Conservation (phyloP, 495 filamentous ascomycete genomes). For the Podospora fimiseda region DNA sequence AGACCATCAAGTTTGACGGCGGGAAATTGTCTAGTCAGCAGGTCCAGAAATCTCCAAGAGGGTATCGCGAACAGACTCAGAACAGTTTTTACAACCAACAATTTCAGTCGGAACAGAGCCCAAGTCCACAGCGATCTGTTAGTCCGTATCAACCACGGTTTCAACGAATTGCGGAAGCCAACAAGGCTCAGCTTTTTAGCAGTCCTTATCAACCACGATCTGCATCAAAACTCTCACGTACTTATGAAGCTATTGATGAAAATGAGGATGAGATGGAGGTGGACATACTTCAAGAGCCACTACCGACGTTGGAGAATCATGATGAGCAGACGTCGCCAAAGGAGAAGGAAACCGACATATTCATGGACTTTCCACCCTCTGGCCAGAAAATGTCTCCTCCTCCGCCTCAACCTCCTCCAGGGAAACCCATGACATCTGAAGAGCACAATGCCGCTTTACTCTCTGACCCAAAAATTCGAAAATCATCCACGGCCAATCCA, state of each 20-base stretch:
- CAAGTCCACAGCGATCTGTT: not conserved
- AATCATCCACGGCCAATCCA: constrained; percentile 81
- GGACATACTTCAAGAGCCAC: constrained; percentile 10
- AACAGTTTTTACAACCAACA: constrained; percentile 75
- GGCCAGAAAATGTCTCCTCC: not conserved
- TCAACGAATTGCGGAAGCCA: not conserved
- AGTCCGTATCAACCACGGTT: not conserved
- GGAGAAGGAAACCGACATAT: not conserved
- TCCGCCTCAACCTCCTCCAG: not conserved
- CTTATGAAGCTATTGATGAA: constrained; percentile 10
- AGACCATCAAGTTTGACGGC: constrained; percentile 62
- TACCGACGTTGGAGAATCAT: not conserved
- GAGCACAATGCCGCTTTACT: constrained; percentile 83
- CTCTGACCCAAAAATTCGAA: constrained; percentile 71
- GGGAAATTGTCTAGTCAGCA: constrained; percentile 62
- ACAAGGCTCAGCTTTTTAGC: constrained; percentile 8
- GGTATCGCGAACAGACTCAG: constrained; percentile 71
- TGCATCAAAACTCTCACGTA: constrained; percentile 5
- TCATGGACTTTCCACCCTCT: not conserved
- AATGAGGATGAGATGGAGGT: constrained; percentile 18
- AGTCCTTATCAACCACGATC: constrained; percentile 20
- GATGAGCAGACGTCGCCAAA: not conserved
- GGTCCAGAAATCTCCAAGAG: constrained; percentile 33
- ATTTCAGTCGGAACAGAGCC: constrained; percentile 33
- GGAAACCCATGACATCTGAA: constrained; percentile 64